phyloP scores from a whole-genome alignment of 2,329 filamentous ascomycete genomes.

The Hymenoscyphus fructigenus region DNA sequence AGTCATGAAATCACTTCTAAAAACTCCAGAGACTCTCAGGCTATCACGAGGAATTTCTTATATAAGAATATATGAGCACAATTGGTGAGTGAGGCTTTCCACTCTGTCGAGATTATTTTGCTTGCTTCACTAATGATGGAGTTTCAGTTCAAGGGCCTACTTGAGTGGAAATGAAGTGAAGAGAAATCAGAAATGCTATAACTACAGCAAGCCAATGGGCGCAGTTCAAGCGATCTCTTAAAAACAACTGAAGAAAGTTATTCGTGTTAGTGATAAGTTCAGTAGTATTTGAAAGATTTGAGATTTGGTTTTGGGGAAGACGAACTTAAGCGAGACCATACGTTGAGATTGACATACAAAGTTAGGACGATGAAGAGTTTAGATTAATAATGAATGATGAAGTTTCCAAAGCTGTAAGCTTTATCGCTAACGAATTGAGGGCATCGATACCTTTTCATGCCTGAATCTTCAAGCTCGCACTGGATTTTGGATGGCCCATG shows the following conservation, averaged over 20 bases:
- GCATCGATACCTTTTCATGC: too few relatives aligned
- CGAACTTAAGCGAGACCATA: background rate
- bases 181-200: background rate
- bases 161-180: background rate
- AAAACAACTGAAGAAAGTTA: background rate
- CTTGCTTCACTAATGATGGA: too few relatives aligned
- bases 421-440: background rate
- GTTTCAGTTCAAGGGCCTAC: too few relatives aligned
- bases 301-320: background rate
- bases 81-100: too few relatives aligned
- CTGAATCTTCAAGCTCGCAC: too few relatives aligned
- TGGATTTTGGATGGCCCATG: too few relatives aligned
- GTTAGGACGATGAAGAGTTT: background rate
- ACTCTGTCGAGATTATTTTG: too few relatives aligned
- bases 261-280: background rate
- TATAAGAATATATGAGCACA: too few relatives aligned
- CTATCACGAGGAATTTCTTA: too few relatives aligned
- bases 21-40: too few relatives aligned
- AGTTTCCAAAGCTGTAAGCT: background rate
- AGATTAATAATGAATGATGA: background rate
- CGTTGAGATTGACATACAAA: background rate
- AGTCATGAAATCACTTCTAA: too few relatives aligned
- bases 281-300: background rate
- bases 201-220: background rate
- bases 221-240: background rate